These are phyloP conservation scores for Bonnemaisonia californica DNA, from an alignment of 31 red algal genomes.

Conservation along the genomic window DNA sequence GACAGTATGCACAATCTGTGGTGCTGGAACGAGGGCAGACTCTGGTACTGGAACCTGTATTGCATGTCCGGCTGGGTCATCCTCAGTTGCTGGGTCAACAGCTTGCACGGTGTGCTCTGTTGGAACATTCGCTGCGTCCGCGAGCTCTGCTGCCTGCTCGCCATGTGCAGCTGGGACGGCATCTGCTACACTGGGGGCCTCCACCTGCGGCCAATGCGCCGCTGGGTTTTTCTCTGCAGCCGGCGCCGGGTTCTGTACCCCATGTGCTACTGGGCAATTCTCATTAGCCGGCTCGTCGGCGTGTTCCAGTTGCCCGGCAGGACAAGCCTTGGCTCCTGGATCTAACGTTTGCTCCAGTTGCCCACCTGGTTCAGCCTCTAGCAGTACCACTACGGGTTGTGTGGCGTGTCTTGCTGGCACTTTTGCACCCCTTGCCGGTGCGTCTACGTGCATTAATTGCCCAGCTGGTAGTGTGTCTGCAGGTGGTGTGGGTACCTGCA, in stretches of 20 bases:
- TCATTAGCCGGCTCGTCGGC: not conserved
- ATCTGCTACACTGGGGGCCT: not conserved
- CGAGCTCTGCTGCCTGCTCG: not conserved
- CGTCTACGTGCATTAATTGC: not conserved
- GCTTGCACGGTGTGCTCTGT: not conserved
- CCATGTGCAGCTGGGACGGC: not conserved
- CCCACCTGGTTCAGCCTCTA: not conserved
- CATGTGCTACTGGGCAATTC: not conserved
- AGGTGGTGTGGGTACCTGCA: not conserved
- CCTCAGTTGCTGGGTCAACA: not conserved
- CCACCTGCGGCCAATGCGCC: not conserved
- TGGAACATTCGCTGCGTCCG: not conserved
- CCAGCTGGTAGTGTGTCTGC: not conserved
- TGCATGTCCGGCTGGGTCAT: not conserved
- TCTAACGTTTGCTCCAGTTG: not conserved
- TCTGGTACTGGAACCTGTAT: not conserved
- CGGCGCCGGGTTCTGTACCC: not conserved
- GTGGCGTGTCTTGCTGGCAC: not conserved
- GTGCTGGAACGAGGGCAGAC: not conserved
- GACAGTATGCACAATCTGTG: not conserved
- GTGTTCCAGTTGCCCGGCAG: not conserved
- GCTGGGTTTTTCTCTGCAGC: not conserved
- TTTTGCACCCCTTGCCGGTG: not conserved
- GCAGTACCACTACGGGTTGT: not conserved
- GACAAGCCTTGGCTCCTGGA: not conserved